Evolutionary conservation across 75 land plant genomes (phyloP).

Genomic region (Cupressus sempervirens): DNA sequence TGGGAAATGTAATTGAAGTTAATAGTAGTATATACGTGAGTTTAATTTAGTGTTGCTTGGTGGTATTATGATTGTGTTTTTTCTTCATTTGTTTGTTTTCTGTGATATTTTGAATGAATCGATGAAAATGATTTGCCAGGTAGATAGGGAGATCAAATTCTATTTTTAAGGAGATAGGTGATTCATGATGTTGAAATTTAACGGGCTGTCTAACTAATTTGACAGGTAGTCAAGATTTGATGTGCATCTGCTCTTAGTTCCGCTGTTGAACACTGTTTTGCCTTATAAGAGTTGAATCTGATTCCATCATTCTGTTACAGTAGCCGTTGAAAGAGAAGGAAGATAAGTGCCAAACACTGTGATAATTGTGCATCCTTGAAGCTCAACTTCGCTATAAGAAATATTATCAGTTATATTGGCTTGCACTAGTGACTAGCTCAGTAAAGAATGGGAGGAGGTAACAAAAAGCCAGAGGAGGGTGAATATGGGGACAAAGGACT

Average conservation of each 20-base stretch:
- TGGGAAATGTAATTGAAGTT: too few relatives aligned
- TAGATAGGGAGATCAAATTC: not conserved
- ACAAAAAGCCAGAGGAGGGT: not conserved
- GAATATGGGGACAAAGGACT: not conserved
- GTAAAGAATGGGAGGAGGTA: conserved; percentile 1
- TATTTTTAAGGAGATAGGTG: not conserved
- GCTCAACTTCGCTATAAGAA: not conserved
- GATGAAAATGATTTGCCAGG: not conserved
- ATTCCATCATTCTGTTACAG: not conserved
- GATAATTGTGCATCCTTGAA: not conserved
- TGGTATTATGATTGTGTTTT: not conserved
- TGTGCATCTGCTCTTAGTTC: not conserved
- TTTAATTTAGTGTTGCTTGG: not conserved
- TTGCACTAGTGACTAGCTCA: not conserved
- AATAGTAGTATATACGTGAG: too few relatives aligned
- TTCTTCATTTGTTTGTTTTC: not conserved
- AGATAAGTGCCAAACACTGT: not conserved
- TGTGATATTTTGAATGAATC: too few relatives aligned
- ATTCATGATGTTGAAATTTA: too few relatives aligned
- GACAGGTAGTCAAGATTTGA: not conserved
- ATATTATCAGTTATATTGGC: not conserved
- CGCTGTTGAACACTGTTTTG: not conserved
- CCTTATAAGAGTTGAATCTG: not conserved
- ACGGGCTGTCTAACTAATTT: not conserved
- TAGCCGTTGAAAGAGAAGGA: not conserved